A percentile compares a stretch with the other conserved stretches of the same genome.
Conservation (phyloP, 176 grass and related monocot genomes). For the Oryza punctata region DNA sequence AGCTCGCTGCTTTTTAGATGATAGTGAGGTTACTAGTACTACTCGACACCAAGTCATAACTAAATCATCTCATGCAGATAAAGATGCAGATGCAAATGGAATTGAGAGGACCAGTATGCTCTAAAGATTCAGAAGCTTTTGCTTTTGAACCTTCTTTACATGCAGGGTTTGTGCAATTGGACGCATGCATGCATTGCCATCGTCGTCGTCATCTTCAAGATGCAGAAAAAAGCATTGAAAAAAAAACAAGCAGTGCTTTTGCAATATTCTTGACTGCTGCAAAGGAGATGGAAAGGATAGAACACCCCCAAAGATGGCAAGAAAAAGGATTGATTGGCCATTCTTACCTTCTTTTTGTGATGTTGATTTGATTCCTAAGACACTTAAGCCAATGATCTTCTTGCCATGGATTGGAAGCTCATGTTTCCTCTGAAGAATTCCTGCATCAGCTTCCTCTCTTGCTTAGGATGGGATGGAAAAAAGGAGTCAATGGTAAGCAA, state of each 20-base stretch:
- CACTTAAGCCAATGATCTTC: neutral
- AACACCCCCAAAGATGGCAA: constrained; percentile 9
- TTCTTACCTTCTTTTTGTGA: constrained; percentile 42
- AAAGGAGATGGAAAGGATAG: constrained; percentile 1
- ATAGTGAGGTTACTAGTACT: constrained; percentile 5
- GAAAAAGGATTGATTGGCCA: neutral
- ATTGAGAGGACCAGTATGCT: neutral
- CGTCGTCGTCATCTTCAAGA: constrained; percentile 5
- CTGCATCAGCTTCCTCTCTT: constrained; percentile 2
- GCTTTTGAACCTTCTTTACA: constrained; percentile 63
- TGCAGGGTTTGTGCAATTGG: constrained; percentile 4
- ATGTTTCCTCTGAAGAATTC: neutral
- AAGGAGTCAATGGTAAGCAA: neutral
- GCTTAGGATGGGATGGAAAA: neutral
- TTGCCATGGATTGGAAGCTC: constrained; percentile 31
- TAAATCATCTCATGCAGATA: constrained; percentile 28
- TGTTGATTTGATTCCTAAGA: constrained; percentile 40
- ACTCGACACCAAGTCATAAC: constrained; percentile 19
- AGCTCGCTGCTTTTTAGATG: constrained; percentile 41
- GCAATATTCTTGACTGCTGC: constrained; percentile 18
- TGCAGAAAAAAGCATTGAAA: constrained; percentile 27
- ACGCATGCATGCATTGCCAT: neutral
- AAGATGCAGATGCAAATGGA: constrained; percentile 34
- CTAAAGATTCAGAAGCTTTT: constrained; percentile 41
- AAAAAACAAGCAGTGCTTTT: constrained; percentile 39